Conservation (phyloP, 495 filamentous ascomycete genomes). For the Trypethelium eluteriae region DNA sequence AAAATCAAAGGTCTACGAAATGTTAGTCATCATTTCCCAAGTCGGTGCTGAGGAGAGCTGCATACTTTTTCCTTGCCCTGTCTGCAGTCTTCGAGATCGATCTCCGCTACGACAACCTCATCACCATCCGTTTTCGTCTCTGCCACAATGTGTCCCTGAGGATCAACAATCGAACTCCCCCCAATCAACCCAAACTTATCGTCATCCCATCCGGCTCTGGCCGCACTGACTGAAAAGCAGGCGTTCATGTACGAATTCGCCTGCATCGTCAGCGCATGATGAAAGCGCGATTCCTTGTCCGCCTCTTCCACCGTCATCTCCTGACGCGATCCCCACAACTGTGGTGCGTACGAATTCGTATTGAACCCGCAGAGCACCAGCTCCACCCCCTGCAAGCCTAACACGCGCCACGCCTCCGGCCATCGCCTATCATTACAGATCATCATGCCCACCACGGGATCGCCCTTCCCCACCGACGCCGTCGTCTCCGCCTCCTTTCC, state of each 20-base stretch:
- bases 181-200: constrained; percentile 42
- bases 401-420: constrained; percentile 43
- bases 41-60: not conserved
- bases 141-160: constrained; percentile 43
- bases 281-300: constrained; percentile 40
- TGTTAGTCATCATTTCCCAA: not conserved
- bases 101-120: constrained; percentile 42
- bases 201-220: constrained; percentile 43
- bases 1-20: constrained; percentile 39
- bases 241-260: constrained; percentile 44
- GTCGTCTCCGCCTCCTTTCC: constrained; percentile 10
- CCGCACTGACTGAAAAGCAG: constrained; percentile 41
- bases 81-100: constrained; percentile 41
- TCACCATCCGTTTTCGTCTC: constrained; percentile 40
- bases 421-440: constrained; percentile 47
- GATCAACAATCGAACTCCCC: constrained; percentile 44
- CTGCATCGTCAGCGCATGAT: constrained; percentile 42
- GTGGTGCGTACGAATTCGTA: constrained; percentile 40
- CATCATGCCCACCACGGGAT: constrained; percentile 46
- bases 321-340: constrained; percentile 38
- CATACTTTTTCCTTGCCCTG: constrained; percentile 37
- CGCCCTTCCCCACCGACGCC: constrained; percentile 32
- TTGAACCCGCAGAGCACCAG: constrained; percentile 45
- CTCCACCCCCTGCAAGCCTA: constrained; percentile 43
- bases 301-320: constrained; percentile 38